These are phyloP conservation scores for Glarea lozoyensis DNA, from an alignment of 495 filamentous ascomycete genomes.

Conservation along the genomic window DNA sequence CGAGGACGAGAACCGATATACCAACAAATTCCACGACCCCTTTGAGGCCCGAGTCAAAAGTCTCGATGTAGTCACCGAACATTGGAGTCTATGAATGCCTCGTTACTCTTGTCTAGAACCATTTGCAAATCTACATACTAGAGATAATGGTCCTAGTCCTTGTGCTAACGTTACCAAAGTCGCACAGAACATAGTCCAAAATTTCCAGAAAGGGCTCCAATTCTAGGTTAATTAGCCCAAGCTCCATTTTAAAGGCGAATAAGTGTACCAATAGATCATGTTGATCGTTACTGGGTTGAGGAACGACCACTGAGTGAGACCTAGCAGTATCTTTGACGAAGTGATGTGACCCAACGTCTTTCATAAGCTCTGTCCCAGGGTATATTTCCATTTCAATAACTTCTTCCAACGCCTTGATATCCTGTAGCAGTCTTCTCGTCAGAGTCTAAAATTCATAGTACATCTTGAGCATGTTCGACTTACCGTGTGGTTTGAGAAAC, in stretches of 20 bases:
- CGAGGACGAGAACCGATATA: conserved; percentile 52
- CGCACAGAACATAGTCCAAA: conserved; percentile 14
- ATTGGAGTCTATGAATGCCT: conserved; percentile 12
- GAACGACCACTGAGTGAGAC: conserved; percentile 34
- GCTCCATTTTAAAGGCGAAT: conserved; percentile 41
- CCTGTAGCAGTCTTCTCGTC: no score
- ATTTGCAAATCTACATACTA: conserved; percentile 19
- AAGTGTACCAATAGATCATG: conserved; percentile 49
- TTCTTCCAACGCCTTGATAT: conserved; percentile 27
- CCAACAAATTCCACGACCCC: conserved; percentile 27
- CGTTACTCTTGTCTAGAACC: not conserved
- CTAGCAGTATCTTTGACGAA: conserved; percentile 41
- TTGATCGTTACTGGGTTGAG: conserved; percentile 39
- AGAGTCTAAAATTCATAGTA: no score
- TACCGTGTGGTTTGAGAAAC: no score
- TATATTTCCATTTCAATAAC: conserved; percentile 47
- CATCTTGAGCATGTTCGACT: no score
- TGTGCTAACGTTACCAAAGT: conserved; percentile 15
- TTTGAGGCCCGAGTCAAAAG: conserved; percentile 13
- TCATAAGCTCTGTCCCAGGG: conserved; percentile 57
- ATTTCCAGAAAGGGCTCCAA: conserved; percentile 22
- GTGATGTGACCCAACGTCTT: conserved; percentile 48
- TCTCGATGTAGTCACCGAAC: conserved; percentile 18
- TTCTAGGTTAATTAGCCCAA: conserved; percentile 31
- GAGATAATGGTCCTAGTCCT: conserved; percentile 16